phyloP scores from a whole-genome alignment of 1,139 yeast species.

The Pichia terricola region DNA sequence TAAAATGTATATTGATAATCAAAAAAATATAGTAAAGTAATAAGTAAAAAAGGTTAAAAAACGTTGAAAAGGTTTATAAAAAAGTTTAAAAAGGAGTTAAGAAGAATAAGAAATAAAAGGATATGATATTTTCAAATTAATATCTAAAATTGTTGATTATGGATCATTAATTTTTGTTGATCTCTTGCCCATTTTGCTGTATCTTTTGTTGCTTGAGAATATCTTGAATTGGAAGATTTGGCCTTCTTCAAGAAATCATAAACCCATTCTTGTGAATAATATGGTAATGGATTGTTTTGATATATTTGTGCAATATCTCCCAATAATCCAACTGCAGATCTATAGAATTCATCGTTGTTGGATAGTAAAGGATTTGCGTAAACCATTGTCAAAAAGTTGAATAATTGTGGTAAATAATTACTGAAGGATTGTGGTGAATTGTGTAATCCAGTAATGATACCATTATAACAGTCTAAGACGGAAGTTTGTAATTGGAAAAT shows the following conservation, averaged over 20 bases:
- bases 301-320: constrained; percentile 91
- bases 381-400: constrained; percentile 55
- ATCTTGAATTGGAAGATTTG: constrained; percentile 49
- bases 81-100: no score
- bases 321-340: constrained; percentile 76
- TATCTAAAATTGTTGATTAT: no score
- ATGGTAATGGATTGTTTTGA: constrained; percentile 53
- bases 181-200: constrained; percentile 97
- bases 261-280: constrained; percentile 68
- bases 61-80: no score
- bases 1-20: background rate
- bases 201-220: constrained; percentile 61
- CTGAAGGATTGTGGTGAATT: constrained; percentile 56
- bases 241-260: constrained; percentile 68
- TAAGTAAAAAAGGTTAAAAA: no score
- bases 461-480: constrained; percentile 89
- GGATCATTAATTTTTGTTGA: constrained; percentile 55
- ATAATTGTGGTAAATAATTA: constrained; percentile 60
- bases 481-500: constrained; percentile 68
- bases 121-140: no score
- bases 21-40: constrained; percentile 4
- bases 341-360: constrained; percentile 35
- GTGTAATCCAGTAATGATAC: constrained; percentile 81
- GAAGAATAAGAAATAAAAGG: no score
- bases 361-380: constrained; percentile 44